Percentiles rank a stretch among this genome's conserved stretches.
These are phyloP conservation scores for Quercus cerris DNA, from an alignment of 306 rosid genomes.

Conservation along the genomic window DNA sequence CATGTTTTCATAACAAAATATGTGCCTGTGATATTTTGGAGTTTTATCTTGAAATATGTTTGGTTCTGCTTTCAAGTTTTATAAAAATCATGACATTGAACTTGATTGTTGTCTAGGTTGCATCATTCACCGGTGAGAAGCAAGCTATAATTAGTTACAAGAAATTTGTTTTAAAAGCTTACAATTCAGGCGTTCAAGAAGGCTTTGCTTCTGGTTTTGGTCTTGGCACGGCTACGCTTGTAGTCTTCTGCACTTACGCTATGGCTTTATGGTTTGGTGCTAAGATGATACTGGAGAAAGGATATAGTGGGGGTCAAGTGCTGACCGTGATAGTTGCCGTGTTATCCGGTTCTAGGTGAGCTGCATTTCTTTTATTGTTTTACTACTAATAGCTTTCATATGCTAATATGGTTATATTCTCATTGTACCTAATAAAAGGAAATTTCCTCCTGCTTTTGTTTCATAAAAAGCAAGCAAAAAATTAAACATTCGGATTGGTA, in stretches of 20 bases:
- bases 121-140: conserved; percentile 72
- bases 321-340: conserved; percentile 49
- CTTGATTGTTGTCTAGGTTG: conserved; percentile 45
- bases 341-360: too few species aligned
- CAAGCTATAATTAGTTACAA: conserved; percentile 54
- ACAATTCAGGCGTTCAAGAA: conserved; percentile 62
- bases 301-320: conserved; percentile 64
- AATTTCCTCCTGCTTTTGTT: too few species aligned
- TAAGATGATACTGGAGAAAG: conserved; percentile 64
- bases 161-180: conserved; percentile 53
- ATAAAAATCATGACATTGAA: background rate
- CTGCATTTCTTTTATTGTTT: too few species aligned
- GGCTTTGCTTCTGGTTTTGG: conserved; percentile 67
- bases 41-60: background rate
- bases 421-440: too few species aligned
- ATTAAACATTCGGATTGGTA: too few species aligned
- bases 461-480: too few species aligned
- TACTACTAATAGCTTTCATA: too few species aligned
- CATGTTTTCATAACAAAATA: background rate
- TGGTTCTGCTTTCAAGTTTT: background rate
- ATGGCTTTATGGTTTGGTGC: conserved; percentile 73
- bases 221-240: conserved; percentile 42
- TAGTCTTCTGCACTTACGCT: conserved; percentile 46
- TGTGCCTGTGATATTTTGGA: background rate
- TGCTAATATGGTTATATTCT: too few species aligned